Evolutionary conservation across 352 stramenopile species (phyloP), one percentile per base, ranked within the genome.

Genomic region (Globisporangium paroecandrum): DNA sequence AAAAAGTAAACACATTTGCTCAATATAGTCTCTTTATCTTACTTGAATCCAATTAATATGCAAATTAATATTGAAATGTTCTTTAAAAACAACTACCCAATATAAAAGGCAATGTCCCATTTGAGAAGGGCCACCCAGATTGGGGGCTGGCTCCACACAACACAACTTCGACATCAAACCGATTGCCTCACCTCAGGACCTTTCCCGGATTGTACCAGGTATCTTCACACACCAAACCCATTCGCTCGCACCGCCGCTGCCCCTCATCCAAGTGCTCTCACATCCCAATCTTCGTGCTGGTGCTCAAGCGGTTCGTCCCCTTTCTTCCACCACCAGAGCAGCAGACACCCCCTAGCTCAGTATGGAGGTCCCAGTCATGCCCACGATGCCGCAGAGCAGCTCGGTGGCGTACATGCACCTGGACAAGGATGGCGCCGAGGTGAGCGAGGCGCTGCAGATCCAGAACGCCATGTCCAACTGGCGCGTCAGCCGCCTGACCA

Each of bases 391-490:
- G 54, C 54, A 18, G 13, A 59, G 34, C 5, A 32, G 27, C 54
- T 38, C 54, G 27, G 34, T 20, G 15, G 54, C 15, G 24, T 59
- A 59, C 54, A 27, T 59, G 15, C 34, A 29, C 54, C 38, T 46
- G 38, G 20, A 20, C 38, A 46, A 46, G 38, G 38, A 46, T 20
- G 54, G 25, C 34, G 41, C 58, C 20, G 58, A 57, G 1, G 7
- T 47, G 4, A 60, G 34, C 34, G 58, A 62, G 18, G 47, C 61
- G 4, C 24, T 66, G 32, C 57, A 56, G 24, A 47, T 70, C 22
- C 76, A 81, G 43, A 68, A 69, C 29, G 69, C 68, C 56, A 71
- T 81, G 65, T 79, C 74, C 27, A 68, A 32, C 15, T 81, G 71
- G 74, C 34, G 25, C 29, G 32, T 83, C 49, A 61, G 65, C 27